Conservation (phyloP, 805 yeast genomes). For the Metschnikowia baotianmanensis region DNA sequence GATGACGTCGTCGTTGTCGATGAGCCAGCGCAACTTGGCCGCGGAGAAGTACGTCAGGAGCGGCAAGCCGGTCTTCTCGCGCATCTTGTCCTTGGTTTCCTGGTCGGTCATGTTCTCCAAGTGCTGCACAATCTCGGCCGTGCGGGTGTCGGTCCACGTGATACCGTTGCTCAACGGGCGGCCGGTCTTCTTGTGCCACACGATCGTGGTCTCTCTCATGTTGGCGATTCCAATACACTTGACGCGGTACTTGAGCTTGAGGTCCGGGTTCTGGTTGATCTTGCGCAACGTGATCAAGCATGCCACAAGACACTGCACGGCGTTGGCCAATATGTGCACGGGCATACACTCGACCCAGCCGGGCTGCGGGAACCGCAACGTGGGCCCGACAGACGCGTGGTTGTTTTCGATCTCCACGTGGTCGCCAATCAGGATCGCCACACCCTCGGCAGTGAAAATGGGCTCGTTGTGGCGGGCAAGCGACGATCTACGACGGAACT, state of each 20-base stretch:
- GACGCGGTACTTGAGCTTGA: slow-evolving; percentile 56
- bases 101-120: slow-evolving; percentile 53
- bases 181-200: slow-evolving; percentile 86
- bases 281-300: slow-evolving; percentile 56
- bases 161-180: slow-evolving; percentile 82
- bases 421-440: slow-evolving; percentile 59
- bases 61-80: slow-evolving; percentile 77
- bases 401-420: slow-evolving; percentile 62
- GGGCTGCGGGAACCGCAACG: slow-evolving; percentile 73
- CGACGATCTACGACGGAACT: slow-evolving; percentile 44
- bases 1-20: slow-evolving; percentile 72
- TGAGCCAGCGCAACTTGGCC: slow-evolving; percentile 83
- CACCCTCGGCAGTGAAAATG: slow-evolving; percentile 72
- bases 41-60: slow-evolving; percentile 90
- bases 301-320: slow-evolving; percentile 72
- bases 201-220: slow-evolving; percentile 91
- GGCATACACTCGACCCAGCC: slow-evolving; percentile 97
- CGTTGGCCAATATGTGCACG: slow-evolving; percentile 73
- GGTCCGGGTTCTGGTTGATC: slow-evolving; percentile 51
- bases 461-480: slow-evolving; percentile 49
- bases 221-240: slow-evolving; percentile 85
- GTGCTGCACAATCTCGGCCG: slow-evolving; percentile 65
- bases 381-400: slow-evolving; percentile 55
- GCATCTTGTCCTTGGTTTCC: slow-evolving; percentile 55
- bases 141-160: slow-evolving; percentile 95